phyloP scores from a whole-genome alignment of 164 flowering plant species.

The Tetracentron sinense region DNA sequence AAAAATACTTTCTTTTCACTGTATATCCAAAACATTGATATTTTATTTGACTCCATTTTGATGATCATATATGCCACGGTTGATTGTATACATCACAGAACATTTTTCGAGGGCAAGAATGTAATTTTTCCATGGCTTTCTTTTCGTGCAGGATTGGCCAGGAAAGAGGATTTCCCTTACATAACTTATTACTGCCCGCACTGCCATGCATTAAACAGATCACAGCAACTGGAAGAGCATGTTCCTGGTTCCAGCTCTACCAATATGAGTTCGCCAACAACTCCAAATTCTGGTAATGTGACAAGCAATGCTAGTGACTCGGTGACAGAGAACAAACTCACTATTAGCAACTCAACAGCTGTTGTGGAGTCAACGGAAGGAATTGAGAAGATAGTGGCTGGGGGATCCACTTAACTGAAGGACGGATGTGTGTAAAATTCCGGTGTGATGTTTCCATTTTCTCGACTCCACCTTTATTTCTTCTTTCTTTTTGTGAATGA shows the following conservation, averaged over 20 bases:
- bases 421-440: too few relatives aligned
- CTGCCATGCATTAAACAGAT: conserved; percentile 68
- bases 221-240: conserved; percentile 39
- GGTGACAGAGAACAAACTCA: neutral
- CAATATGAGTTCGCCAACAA: conserved; percentile 9
- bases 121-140: too few relatives aligned
- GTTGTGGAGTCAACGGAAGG: neutral
- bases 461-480: too few relatives aligned
- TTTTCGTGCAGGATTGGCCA: conserved; percentile 65
- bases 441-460: too few relatives aligned
- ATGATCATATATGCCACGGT: too few relatives aligned
- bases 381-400: neutral
- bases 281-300: conserved; percentile 13
- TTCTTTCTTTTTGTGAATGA: too few relatives aligned
- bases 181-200: conserved; percentile 86
- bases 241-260: conserved; percentile 30
- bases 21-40: too few relatives aligned
- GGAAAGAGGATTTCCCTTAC: conserved; percentile 82
- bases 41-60: too few relatives aligned
- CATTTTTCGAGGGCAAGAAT: too few relatives aligned
- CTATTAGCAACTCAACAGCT: neutral
- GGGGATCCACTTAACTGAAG: too few relatives aligned
- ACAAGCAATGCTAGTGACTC: neutral
- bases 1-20: too few relatives aligned
- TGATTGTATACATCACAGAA: too few relatives aligned